These are phyloP conservation scores for Corynascus novoguineensis DNA, from an alignment of 495 filamentous ascomycete genomes.

Conservation along the genomic window DNA sequence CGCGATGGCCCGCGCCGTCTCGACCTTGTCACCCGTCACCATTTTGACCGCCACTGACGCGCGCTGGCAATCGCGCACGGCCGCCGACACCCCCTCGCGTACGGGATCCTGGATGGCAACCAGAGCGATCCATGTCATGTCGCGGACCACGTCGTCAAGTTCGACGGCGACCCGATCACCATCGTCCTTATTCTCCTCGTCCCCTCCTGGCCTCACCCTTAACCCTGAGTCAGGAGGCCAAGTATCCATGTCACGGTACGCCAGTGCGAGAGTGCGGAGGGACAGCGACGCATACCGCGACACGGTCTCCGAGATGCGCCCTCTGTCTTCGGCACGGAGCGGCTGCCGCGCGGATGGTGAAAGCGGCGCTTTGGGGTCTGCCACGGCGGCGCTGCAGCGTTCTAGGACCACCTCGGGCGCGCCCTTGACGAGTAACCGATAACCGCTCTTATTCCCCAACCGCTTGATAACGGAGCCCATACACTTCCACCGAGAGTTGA, in stretches of 20 bases:
- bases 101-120: not conserved
- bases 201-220: no score
- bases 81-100: conserved; percentile 17
- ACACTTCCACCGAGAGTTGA: conserved; percentile 74
- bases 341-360: conserved; percentile 54
- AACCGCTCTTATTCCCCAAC: conserved; percentile 49
- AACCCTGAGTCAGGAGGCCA: conserved; percentile 82
- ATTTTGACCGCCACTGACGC: conserved; percentile 64
- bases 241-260: conserved; percentile 76
- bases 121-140: not conserved
- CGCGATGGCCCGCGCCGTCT: conserved; percentile 75
- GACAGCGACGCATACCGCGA: conserved; percentile 68
- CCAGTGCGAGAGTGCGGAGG: conserved; percentile 71
- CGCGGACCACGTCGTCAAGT: conserved; percentile 58
- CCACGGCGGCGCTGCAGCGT: conserved; percentile 58
- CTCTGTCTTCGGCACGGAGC: conserved; percentile 46
- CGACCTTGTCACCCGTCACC: conserved; percentile 78
- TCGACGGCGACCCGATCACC: no score
- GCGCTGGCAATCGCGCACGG: conserved; percentile 21
- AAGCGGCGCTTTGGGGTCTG: conserved; percentile 53
- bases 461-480: conserved; percentile 66
- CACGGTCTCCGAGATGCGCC: conserved; percentile 55
- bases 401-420: conserved; percentile 72
- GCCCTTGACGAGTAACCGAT: conserved; percentile 69
- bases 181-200: no score